Base-by-base conservation (phyloP, 73 alveolate species). In the Halteria grandinella region DNA sequence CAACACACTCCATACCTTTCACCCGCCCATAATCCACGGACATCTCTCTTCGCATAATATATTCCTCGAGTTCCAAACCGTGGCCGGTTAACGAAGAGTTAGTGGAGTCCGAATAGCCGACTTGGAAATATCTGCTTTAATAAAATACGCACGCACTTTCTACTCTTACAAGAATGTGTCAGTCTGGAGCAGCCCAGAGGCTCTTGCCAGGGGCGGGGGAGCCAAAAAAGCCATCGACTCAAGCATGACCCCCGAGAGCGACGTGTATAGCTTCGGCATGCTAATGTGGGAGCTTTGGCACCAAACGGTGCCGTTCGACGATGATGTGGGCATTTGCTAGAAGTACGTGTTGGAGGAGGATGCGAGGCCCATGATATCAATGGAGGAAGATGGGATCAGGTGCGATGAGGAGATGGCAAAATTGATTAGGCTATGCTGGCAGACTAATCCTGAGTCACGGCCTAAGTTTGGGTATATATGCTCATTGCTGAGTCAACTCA, bases 201-300 rank as follows among this genome's bases (percentile, higher is more conserved):
- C 79, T 10, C 29, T 89, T 7, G 47, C 47, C 11, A 5, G 47
- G n/a, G n/a, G 5, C 47, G n/a, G n/a, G 39, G 21, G 66, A 12
- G 57, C 76, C 28, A 31, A 54, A 0, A 85, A 80, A 27, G 74
- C 47, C 66, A 69, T 79, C 60, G n/a, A n/a, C n/a, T 39, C 55
- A 31, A 74, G 70, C 40, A 59, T 73, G 39, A 72, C 75, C 23
- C 74, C 80, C 27, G 80, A 77, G 53, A 85, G 71, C 77, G 96
- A 89, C 53, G 55, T 78, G 57, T 89, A 89, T 74, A 79, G 92
- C 47, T 89, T 45, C 76, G 96, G 96, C 48, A 85, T 89, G 89
- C 74, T 89, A n/a, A 64, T 89, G 8, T 89, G 96, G 96, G 96
- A 89, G 71, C 53, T 89, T 8, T 79, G 83, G 52, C 81, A 82